Conservation (phyloP, 495 filamentous ascomycete species). For the Talaromyces thailandensis region DNA sequence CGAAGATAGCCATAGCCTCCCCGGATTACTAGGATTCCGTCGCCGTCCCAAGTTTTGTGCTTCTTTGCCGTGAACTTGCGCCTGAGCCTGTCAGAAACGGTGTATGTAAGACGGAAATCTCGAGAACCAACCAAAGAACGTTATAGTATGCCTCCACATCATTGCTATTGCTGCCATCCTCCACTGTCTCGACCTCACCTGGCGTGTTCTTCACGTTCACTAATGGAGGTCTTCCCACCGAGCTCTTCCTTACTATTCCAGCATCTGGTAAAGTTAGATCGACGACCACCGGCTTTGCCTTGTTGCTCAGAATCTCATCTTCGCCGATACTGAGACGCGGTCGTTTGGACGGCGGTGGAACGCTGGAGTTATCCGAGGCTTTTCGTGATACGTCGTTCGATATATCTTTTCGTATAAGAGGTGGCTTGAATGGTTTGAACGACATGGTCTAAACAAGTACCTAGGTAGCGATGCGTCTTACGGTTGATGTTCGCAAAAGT, state of each 20-base stretch:
- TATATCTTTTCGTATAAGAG: slow-evolving; percentile 28
- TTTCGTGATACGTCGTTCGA: not conserved
- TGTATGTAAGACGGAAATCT: slow-evolving; percentile 1
- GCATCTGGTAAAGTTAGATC: not conserved
- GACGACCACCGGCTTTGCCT: not conserved
- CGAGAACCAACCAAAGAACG: slow-evolving; percentile 50
- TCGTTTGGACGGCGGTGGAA: slow-evolving; percentile 20
- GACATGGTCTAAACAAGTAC: slow-evolving; percentile 23
- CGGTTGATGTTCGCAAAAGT: not conserved
- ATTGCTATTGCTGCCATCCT: slow-evolving; percentile 4
- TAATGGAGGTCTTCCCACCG: slow-evolving; percentile 19
- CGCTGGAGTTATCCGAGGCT: not conserved
- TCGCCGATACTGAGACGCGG: slow-evolving; percentile 18
- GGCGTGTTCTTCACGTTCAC: slow-evolving; percentile 20
- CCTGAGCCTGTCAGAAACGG: slow-evolving; percentile 29
- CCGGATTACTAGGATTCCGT: slow-evolving; percentile 54
- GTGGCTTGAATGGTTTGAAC: slow-evolving; percentile 39
- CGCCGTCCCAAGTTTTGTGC: slow-evolving; percentile 84
- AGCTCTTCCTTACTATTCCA: not conserved
- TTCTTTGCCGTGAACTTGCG: slow-evolving; percentile 71
- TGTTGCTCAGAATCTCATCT: slow-evolving; percentile 4
- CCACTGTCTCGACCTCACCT: slow-evolving; percentile 3
- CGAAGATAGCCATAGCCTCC: slow-evolving; percentile 53
- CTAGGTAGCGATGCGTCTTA: not conserved
- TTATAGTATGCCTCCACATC: slow-evolving; percentile 49